Conservation (phyloP, 1,284 basidiomycete genomes). For the Agroathelia rolfsii region DNA sequence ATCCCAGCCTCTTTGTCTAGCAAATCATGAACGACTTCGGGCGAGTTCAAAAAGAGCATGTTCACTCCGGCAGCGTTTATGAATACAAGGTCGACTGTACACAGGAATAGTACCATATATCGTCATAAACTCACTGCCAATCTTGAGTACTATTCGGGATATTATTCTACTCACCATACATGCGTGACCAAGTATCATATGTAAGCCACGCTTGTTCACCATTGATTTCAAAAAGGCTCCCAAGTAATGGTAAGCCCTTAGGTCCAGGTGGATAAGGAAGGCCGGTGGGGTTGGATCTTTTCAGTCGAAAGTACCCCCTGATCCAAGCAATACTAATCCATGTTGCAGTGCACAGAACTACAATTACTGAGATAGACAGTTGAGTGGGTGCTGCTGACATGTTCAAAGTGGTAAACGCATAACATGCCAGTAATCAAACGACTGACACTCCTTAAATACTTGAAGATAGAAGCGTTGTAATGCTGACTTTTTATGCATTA, state of each 20-base stretch:
- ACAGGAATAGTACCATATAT: background rate
- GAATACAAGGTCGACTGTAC: background rate
- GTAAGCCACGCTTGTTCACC: constrained; percentile 20
- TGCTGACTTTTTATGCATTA: no score
- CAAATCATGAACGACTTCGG: constrained; percentile 16
- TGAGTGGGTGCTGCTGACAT: no score
- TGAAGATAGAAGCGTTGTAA: no score
- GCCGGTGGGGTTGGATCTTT: no score
- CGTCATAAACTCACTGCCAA: constrained; percentile 1
- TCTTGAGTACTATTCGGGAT: no score
- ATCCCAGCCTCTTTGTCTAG: constrained; percentile 17
- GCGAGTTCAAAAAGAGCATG: constrained; percentile 18
- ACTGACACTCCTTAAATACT: no score
- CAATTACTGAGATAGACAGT: no score
- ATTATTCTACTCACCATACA: constrained; percentile 19
- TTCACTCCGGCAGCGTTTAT: constrained; percentile 12
- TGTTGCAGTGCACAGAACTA: no score
- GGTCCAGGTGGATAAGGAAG: constrained; percentile 23
- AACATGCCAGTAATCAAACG: no score
- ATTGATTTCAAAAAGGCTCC: constrained; percentile 17
- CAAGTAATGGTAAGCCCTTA: constrained; percentile 17
- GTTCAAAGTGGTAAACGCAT: no score
- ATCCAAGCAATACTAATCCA: no score
- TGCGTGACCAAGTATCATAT: constrained; percentile 15
- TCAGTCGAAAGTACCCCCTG: no score